These are phyloP conservation scores for Paramecium sonneborni DNA, from an alignment of 73 alveolate species.

Conservation along the genomic window DNA sequence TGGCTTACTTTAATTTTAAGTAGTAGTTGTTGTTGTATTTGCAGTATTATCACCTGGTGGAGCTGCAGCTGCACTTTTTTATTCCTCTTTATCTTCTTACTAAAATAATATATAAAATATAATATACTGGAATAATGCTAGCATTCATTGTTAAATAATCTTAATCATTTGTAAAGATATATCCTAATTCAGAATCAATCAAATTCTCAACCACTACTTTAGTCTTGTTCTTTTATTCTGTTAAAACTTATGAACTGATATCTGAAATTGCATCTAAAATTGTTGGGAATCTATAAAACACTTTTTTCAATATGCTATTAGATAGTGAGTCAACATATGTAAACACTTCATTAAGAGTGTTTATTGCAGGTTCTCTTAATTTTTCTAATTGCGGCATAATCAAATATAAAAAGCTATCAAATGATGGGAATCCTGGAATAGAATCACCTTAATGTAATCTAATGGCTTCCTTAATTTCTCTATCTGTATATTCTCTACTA, in stretches of 20 bases:
- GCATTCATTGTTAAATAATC: slow-evolving; percentile 68
- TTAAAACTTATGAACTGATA: slow-evolving; percentile 54
- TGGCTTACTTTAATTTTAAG: not conserved
- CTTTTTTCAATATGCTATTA: slow-evolving; percentile 67
- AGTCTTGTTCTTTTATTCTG: slow-evolving; percentile 47
- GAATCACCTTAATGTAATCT: slow-evolving; percentile 73
- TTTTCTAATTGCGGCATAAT: slow-evolving; percentile 76
- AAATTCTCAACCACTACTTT: slow-evolving; percentile 59
- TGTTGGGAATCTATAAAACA: slow-evolving; percentile 82
- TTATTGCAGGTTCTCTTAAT: slow-evolving; percentile 84
- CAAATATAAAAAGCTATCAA: slow-evolving; percentile 70
- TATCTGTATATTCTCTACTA: slow-evolving; percentile 70
- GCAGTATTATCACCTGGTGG: slow-evolving; percentile 54
- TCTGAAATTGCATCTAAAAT: slow-evolving; percentile 76
- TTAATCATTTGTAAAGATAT: slow-evolving; percentile 74
- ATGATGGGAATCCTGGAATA: slow-evolving; percentile 78
- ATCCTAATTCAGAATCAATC: slow-evolving; percentile 75
- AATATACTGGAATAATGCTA: slow-evolving; percentile 50
- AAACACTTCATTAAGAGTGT: slow-evolving; percentile 73
- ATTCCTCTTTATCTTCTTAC: slow-evolving; percentile 58
- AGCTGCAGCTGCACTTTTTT: not conserved
- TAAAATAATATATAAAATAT: not conserved
- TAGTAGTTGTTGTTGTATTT: not conserved
- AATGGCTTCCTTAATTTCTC: slow-evolving; percentile 73
- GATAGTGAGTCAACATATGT: slow-evolving; percentile 74